A percentile compares a stretch with the other conserved stretches of the same genome.
phyloP scores from a whole-genome alignment of 129 eudicot genomes.

The Silybum marianum region DNA sequence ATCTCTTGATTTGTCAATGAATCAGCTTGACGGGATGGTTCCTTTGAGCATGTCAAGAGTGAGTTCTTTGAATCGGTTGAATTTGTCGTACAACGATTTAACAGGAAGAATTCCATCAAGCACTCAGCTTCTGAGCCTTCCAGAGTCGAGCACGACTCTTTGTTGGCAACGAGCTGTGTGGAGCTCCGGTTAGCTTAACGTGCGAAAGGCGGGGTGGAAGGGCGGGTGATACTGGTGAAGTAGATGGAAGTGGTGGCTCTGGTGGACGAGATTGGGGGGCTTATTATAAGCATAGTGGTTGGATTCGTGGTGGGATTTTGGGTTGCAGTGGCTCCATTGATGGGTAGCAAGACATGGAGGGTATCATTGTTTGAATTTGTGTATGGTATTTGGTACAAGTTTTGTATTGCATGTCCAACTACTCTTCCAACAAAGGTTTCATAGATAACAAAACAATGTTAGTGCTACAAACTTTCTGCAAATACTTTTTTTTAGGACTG shows the following conservation, averaged over 20 bases:
- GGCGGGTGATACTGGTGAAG: neutral
- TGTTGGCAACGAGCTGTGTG: slow-evolving; percentile 34
- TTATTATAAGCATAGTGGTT: slow-evolving; percentile 11
- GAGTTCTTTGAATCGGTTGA: slow-evolving; percentile 26
- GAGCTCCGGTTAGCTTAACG: slow-evolving; percentile 26
- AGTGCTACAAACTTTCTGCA: no score
- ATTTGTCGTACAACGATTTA: slow-evolving; percentile 33
- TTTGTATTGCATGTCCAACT: neutral
- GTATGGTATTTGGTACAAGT: slow-evolving; percentile 13
- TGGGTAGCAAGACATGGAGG: slow-evolving; percentile 36
- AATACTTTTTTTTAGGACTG: no score
- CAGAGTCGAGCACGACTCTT: slow-evolving; percentile 35
- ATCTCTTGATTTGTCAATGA: slow-evolving; percentile 41
- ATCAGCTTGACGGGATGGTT: slow-evolving; percentile 32
- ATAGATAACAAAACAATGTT: neutral
- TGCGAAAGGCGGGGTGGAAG: slow-evolving; percentile 16
- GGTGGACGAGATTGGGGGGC: slow-evolving; percentile 30
- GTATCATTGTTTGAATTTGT: slow-evolving; percentile 17
- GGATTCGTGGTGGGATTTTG: slow-evolving; percentile 35
- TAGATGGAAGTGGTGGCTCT: neutral
- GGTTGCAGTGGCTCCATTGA: slow-evolving; percentile 27
- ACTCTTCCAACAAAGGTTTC: neutral
- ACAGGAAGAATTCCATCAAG: slow-evolving; percentile 34
- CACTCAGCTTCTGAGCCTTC: slow-evolving; percentile 33
- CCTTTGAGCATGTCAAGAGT: slow-evolving; percentile 31